phyloP scores from a whole-genome alignment of 495 filamentous ascomycete species.

The Margaritispora aquatica region DNA sequence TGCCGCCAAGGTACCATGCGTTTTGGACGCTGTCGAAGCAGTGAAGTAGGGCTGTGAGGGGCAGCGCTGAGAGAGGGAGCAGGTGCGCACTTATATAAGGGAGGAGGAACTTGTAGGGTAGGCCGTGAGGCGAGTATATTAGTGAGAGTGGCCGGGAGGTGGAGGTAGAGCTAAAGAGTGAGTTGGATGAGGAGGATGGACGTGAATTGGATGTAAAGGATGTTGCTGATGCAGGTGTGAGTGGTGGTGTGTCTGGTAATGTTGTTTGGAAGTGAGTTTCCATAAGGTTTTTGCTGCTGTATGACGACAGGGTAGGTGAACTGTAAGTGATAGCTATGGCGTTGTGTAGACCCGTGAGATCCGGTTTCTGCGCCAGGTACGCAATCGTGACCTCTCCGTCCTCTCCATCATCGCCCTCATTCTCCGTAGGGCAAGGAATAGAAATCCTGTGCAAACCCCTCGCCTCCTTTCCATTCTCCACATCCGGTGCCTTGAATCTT shows the following conservation, averaged over 20 bases:
- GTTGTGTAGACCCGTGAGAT: slow-evolving; percentile 55
- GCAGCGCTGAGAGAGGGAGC: slow-evolving; percentile 32
- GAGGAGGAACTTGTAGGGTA: slow-evolving; percentile 29
- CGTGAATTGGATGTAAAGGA: too few species aligned
- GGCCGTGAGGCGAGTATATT: slow-evolving; percentile 41
- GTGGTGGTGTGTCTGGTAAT: slow-evolving; percentile 33
- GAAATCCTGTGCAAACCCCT: slow-evolving; percentile 29
- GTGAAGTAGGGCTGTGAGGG: slow-evolving; percentile 57
- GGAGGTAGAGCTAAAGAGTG: not conserved
- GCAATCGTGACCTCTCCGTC: slow-evolving; percentile 60
- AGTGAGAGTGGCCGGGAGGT: slow-evolving; percentile 25
- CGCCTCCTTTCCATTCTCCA: slow-evolving; percentile 18
- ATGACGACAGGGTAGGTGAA: slow-evolving; percentile 30
- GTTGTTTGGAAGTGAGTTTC: not conserved
- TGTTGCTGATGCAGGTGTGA: slow-evolving; percentile 37
- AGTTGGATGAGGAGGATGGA: not conserved
- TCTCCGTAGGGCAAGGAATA: slow-evolving; percentile 38
- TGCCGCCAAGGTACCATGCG: slow-evolving; percentile 61
- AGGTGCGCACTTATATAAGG: slow-evolving; percentile 31
- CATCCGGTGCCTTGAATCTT: slow-evolving; percentile 28
- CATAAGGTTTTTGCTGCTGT: too few species aligned
- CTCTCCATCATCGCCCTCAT: slow-evolving; percentile 36
- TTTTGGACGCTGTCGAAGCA: slow-evolving; percentile 53
- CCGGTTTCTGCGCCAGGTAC: slow-evolving; percentile 53
- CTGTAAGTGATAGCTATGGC: slow-evolving; percentile 68